phyloP scores from a whole-genome alignment of 129 eudicot species.

The Mikania micrantha region DNA sequence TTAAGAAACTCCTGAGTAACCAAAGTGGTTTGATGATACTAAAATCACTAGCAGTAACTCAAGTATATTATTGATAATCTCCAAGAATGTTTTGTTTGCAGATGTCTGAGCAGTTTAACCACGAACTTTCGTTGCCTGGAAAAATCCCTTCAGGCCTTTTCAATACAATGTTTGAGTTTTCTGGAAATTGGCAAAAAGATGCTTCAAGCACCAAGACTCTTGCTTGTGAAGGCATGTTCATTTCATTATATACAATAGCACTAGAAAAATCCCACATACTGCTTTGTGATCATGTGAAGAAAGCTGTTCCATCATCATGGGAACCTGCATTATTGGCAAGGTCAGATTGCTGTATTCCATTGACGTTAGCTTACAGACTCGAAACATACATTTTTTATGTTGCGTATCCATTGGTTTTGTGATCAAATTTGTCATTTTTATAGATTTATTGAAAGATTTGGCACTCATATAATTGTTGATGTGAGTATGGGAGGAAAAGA shows the following conservation, averaged over 20 bases:
- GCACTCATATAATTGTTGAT: conserved; percentile 93
- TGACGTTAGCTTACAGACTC: too few species aligned
- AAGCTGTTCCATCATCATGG: conserved; percentile 97
- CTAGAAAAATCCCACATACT: conserved; percentile 86
- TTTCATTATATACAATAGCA: conserved; percentile 76
- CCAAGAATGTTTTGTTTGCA: conserved; percentile 30
- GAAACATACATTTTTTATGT: too few species aligned
- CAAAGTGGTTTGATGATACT: too few species aligned
- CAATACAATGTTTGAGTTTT: conserved; percentile 82
- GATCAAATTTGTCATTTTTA: conserved; percentile 5
- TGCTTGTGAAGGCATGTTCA: conserved; percentile 91
- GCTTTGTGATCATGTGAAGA: conserved; percentile 78
- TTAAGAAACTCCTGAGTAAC: too few species aligned
- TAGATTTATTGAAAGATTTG: conserved; percentile 89
- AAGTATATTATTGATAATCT: too few species aligned
- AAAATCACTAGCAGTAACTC: too few species aligned
- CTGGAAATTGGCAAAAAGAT: conserved; percentile 98
- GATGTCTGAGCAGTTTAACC: conserved; percentile 98
- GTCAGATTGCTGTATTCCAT: too few species aligned
- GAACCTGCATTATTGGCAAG: conserved; percentile 94
- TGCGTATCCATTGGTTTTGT: not conserved
- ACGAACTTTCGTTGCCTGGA: conserved; percentile 82
- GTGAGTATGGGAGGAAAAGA: conserved; percentile 99
- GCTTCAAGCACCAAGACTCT: conserved; percentile 88
- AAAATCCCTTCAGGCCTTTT: conserved; percentile 95